Evolutionary conservation across 768 basidiomycete species (phyloP).

Genomic region (Tylopilus plumbeoviolaceoides): DNA sequence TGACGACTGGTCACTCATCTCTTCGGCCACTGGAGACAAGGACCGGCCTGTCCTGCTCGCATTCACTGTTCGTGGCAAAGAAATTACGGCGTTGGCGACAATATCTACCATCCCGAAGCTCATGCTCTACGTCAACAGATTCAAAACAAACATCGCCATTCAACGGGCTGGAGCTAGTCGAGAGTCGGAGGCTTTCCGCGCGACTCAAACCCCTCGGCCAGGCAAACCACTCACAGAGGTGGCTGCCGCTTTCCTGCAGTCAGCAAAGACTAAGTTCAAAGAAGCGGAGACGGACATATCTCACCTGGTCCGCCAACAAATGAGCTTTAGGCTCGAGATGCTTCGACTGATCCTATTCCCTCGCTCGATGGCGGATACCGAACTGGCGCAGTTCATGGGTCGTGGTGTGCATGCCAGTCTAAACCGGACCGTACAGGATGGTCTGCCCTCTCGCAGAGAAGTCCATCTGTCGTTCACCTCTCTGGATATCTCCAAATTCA

Average conservation of each 20-base stretch:
- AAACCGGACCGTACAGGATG: conserved; percentile 55
- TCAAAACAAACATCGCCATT: conserved; percentile 64
- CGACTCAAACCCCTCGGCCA: conserved; percentile 66
- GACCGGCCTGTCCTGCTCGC: conserved; percentile 60
- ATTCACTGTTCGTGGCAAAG: conserved; percentile 71
- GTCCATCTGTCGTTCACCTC: conserved; percentile 69
- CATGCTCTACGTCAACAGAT: conserved; percentile 68
- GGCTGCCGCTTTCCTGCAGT: conserved; percentile 79
- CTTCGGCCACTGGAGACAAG: conserved; percentile 35
- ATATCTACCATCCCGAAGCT: conserved; percentile 77
- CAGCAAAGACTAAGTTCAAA: conserved; percentile 66
- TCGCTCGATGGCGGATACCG: conserved; percentile 71
- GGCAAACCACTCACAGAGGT: conserved; percentile 81
- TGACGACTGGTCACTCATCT: conserved; percentile 75
- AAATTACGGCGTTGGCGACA: conserved; percentile 62
- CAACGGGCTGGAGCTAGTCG: conserved; percentile 74
- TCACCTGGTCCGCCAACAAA: conserved; percentile 65
- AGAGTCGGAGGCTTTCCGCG: conserved; percentile 74
- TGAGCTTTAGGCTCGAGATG: conserved; percentile 62
- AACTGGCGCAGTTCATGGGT: conserved; percentile 73
- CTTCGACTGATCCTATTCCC: conserved; percentile 75
- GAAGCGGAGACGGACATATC: conserved; percentile 59
- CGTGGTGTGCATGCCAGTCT: conserved; percentile 66
- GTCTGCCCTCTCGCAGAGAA: conserved; percentile 52
- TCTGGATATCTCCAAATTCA: conserved; percentile 72